Conservation (phyloP, 495 filamentous ascomycete genomes). For the Lasiosphaeria miniovina region DNA sequence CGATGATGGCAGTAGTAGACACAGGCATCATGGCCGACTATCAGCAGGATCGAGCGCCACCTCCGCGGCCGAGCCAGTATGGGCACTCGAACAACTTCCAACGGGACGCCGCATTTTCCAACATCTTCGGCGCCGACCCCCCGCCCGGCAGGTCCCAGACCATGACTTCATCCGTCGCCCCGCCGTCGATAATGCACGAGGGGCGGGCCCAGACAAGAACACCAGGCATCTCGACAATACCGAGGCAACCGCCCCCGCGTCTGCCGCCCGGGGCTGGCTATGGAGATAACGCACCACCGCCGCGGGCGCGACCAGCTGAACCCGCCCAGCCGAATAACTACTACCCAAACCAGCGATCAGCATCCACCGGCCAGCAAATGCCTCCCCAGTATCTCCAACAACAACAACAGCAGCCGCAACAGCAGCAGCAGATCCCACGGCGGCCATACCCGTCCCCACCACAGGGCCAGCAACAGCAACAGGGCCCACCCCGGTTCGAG, state of each 20-base stretch:
- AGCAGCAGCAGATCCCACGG: slow-evolving; percentile 22
- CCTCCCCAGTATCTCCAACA: slow-evolving; percentile 37
- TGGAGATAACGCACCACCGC: slow-evolving; percentile 26
- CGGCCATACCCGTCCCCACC: slow-evolving; percentile 6
- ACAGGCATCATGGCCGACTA: slow-evolving; percentile 72
- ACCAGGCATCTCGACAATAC: slow-evolving; percentile 58
- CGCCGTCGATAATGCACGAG: slow-evolving; percentile 43
- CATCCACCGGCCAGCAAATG: slow-evolving; percentile 42
- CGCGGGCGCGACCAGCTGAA: slow-evolving; percentile 40
- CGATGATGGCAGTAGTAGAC: background rate
- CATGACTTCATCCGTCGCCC: slow-evolving; percentile 66
- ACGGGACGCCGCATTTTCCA: slow-evolving; percentile 91
- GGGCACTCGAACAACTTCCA: slow-evolving; percentile 69
- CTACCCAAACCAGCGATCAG: slow-evolving; percentile 52
- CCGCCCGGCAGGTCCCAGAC: slow-evolving; percentile 85
- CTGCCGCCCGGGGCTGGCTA: slow-evolving; percentile 55
- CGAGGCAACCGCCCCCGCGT: slow-evolving; percentile 57
- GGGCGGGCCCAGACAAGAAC: slow-evolving; percentile 87
- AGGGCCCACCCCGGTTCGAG: slow-evolving; percentile 1
- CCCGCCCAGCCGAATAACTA: slow-evolving; percentile 51
- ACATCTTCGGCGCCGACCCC: slow-evolving; percentile 89
- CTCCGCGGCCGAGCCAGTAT: slow-evolving; percentile 56
- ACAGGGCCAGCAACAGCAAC: slow-evolving; percentile 1
- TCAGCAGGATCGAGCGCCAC: slow-evolving; percentile 70
- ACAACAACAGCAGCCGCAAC: slow-evolving; percentile 19